phyloP scores from a whole-genome alignment of 148 eudicot species.

The Chenopodium formosanum region DNA sequence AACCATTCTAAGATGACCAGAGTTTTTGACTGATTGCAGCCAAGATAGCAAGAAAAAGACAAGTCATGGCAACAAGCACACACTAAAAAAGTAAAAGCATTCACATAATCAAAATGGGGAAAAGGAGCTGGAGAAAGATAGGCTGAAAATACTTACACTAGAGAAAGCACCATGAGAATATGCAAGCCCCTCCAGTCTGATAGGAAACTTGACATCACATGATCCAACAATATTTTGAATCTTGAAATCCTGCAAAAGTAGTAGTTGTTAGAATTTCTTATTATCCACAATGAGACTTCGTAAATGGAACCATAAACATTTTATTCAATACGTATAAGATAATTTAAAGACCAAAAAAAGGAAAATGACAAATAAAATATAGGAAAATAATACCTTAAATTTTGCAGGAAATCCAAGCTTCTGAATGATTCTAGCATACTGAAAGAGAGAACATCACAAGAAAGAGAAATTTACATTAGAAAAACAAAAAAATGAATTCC shows the following conservation, averaged over 20 bases:
- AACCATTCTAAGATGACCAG: neutral
- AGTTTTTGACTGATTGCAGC: neutral
- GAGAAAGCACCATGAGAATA: slow-evolving; percentile 82
- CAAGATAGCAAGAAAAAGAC: neutral
- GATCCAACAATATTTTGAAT: slow-evolving; percentile 87
- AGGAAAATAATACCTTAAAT: slow-evolving; percentile 54
- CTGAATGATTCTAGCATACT: slow-evolving; percentile 89
- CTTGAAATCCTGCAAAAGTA: slow-evolving; percentile 67
- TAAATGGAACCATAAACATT: no score
- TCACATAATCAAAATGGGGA: neutral
- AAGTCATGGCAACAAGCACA: neutral
- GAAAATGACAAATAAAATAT: neutral
- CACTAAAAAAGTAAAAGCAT: neutral
- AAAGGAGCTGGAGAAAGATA: neutral
- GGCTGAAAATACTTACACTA: slow-evolving; percentile 50
- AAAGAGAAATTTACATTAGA: neutral
- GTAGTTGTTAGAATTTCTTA: slow-evolving; percentile 1
- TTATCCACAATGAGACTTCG: neutral
- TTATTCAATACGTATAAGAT: neutral
- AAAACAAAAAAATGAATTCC: neutral
- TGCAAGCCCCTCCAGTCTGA: slow-evolving; percentile 84
- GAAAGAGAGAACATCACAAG: slow-evolving; percentile 19
- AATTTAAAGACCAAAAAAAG: neutral
- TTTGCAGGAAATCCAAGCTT: slow-evolving; percentile 85
- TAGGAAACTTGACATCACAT: slow-evolving; percentile 86